Base-by-base conservation (phyloP, 306 rosid genomes). In the Crotalaria pallida region DNA sequence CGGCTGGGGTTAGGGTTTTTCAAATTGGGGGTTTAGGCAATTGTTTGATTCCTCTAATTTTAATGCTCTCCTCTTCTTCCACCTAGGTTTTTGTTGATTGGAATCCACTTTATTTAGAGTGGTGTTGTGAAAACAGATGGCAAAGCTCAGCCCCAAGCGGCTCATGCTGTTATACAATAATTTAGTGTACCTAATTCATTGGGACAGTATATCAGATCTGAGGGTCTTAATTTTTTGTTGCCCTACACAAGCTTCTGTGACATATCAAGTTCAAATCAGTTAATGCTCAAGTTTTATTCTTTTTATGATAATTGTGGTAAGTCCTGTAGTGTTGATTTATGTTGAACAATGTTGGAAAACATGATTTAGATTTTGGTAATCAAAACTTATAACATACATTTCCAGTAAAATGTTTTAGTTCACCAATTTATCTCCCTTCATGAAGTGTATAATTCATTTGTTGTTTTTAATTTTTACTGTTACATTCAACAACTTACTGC, bases 281-380 rank as follows among this genome's bases (percentile, higher is more conserved):
- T 51, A 40, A 50, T 43, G 6, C 52, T 60, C 33, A 19, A 45
- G 21, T 22, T 57, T 31, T 29, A 27, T 41, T 21, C 26, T 61
- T 82, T 67, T 63, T 65, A 59, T 44, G 43, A 67, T 49, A 57
- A 48, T 48, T 53, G 45, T 62, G 44, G 75, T 19, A 66, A 76
- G 65, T 48, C 40, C 38, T 13, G 18, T 44, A 61, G 12, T 44
- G 15, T 45, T 27, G 40, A 56, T 55, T 29, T n/a, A 18, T 73
- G 36, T 53, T 55, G 45, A 41, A 34, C 26, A 36, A 62, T 29
- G 60, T 53, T 68, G 63, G 79, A 10, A 77, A 64, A 24, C 15
- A 38, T 57, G 36, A 38, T 69, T 67, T 63, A 7, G 29, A 48
- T 62, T 74, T 69, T 24, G 49, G 15, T 50, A 49, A 13, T 56